A percentile compares a stretch with the other conserved stretches of the same genome.
Conservation (phyloP, 208 protist genomes). For the Leishmania amazonensis region DNA sequence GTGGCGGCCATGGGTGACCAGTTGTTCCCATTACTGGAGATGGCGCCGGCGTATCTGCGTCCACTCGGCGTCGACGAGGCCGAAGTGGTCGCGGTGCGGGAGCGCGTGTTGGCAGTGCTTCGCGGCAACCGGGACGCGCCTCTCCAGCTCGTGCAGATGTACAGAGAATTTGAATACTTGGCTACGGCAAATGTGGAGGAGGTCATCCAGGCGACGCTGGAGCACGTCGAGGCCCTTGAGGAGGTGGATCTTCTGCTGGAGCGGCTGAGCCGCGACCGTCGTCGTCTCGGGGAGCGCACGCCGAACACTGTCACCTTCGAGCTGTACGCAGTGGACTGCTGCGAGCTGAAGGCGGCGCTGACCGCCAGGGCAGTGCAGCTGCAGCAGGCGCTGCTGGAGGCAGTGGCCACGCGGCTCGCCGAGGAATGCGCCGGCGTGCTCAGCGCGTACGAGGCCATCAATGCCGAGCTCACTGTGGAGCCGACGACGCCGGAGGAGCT, state of each 20-base stretch:
- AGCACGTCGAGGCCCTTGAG: conserved; percentile 57
- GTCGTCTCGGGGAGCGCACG: conserved; percentile 81
- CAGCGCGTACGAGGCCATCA: conserved; percentile 73
- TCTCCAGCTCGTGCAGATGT: conserved; percentile 88
- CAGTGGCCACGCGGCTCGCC: conserved; percentile 59
- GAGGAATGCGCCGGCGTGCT: conserved; percentile 68
- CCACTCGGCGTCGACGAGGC: conserved; percentile 59
- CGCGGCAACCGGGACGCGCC: conserved; percentile 80
- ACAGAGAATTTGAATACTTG: conserved; percentile 91
- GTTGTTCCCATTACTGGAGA: conserved; percentile 88
- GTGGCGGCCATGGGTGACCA: conserved; percentile 90
- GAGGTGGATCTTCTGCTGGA: conserved; percentile 90
- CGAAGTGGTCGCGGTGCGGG: conserved; percentile 54
- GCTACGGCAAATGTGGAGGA: conserved; percentile 54
- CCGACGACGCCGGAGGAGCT: conserved; percentile 92
- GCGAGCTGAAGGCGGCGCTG: conserved; percentile 81
- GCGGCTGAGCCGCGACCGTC: conserved; percentile 79
- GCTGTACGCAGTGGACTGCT: conserved; percentile 90
- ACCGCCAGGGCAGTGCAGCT: conserved; percentile 56
- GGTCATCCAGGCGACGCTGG: conserved; percentile 49
- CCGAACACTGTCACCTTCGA: conserved; percentile 90
- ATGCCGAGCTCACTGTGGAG: conserved; percentile 69
- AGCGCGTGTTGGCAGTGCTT: conserved; percentile 63
- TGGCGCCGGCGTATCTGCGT: conserved; percentile 53
- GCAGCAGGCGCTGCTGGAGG: conserved; percentile 70